A percentile compares a stretch with the other conserved stretches of the same genome.
Evolutionary conservation across 2,329 filamentous ascomycete species (phyloP).

Genomic region (Stemphylium beticola): DNA sequence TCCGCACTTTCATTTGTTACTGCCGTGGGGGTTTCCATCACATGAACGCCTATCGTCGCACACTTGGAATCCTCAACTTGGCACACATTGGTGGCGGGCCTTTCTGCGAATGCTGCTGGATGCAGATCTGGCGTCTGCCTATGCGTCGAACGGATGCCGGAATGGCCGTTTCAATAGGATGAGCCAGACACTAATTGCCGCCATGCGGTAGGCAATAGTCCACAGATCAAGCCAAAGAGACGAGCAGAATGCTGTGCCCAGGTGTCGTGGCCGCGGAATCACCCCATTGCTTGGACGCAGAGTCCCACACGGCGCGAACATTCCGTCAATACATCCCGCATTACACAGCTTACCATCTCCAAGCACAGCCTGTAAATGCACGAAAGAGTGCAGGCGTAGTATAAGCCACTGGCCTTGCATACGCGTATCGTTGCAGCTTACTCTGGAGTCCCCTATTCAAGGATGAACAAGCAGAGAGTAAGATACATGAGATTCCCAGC

Average conservation of each 20-base stretch:
- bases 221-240: slow-evolving; percentile 16
- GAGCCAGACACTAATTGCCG: slow-evolving; percentile 17
- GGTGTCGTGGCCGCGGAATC: slow-evolving; percentile 17
- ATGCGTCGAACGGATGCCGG: slow-evolving; percentile 10
- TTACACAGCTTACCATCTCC: slow-evolving; percentile 7
- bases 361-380: slow-evolving; percentile 2
- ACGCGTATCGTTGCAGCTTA: slow-evolving; percentile 5
- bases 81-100: slow-evolving; percentile 20
- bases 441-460: not conserved
- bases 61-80: slow-evolving; percentile 9
- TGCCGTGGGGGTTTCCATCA: slow-evolving; percentile 37
- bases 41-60: slow-evolving; percentile 22
- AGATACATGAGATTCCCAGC: not conserved
- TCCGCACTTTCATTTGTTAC: slow-evolving; percentile 35
- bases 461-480: not conserved
- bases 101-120: slow-evolving; percentile 20
- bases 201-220: slow-evolving; percentile 14
- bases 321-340: slow-evolving; percentile 30
- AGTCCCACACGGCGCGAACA: slow-evolving; percentile 19
- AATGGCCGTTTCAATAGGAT: slow-evolving; percentile 6
- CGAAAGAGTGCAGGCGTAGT: not conserved
- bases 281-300: slow-evolving; percentile 20
- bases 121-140: slow-evolving; percentile 23
- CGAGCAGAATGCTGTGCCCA: slow-evolving; percentile 15
- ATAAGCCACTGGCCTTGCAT: slow-evolving; percentile 8